Conservation (phyloP, 1,284 basidiomycete genomes). For the Tetrapyrgos nigripes region DNA sequence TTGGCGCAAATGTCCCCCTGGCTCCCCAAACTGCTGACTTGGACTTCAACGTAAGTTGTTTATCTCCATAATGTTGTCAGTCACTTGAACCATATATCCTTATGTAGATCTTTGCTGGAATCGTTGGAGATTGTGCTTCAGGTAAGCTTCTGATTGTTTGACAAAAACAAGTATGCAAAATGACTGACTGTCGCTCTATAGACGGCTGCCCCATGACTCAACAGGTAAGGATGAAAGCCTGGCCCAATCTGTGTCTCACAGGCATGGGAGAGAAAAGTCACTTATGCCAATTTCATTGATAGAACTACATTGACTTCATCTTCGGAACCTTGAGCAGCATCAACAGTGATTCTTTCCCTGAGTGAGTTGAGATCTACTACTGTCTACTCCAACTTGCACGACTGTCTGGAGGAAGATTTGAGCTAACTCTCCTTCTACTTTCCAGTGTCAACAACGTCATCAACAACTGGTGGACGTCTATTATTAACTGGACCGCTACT, state of each 20-base stretch:
- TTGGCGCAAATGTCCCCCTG: background rate
- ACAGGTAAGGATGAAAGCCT: too few relatives aligned
- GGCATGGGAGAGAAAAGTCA: too few relatives aligned
- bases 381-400: too few relatives aligned
- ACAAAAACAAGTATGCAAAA: too few relatives aligned
- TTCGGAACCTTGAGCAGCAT: conserved; percentile 21
- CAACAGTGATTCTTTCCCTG: conserved; percentile 14
- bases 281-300: too few relatives aligned
- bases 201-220: conserved; percentile 28
- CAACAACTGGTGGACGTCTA: conserved; percentile 16
- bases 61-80: background rate
- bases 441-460: conserved; percentile 18
- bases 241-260: too few relatives aligned
- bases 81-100: too few relatives aligned
- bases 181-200: too few relatives aligned
- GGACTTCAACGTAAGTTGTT: conserved; percentile 9
- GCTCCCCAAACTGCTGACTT: background rate
- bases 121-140: conserved; percentile 25
- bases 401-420: background rate
- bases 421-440: background rate
- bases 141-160: too few relatives aligned
- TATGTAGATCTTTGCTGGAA: conserved; percentile 22
- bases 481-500: conserved; percentile 24
- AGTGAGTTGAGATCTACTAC: conserved; percentile 11
- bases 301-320: conserved; percentile 29